Evolutionary conservation across 116 monocot species (phyloP), one percentile per base, ranked within the genome.

Genomic region (Posidonia oceanica): DNA sequence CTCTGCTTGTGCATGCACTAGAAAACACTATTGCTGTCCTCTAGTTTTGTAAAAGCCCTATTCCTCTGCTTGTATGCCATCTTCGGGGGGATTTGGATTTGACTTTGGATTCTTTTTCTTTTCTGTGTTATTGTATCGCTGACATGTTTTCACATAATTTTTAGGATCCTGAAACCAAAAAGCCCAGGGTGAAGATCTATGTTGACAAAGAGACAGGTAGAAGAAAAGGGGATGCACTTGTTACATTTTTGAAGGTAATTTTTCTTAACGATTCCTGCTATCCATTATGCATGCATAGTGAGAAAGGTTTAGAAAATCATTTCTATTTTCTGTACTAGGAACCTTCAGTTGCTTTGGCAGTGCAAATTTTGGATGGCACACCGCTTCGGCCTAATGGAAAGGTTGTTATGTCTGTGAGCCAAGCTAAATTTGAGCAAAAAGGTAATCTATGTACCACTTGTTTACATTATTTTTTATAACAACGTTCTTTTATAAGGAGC

Each of bases 371-470:
- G 79, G 98, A 98, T 79, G 93, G 87, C 4, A 74, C 79, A 48
- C 86, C 98, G 80, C 61, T 98, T 55, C 87, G 86, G 39, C 81
- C 84, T 70, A 88, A 83, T 79, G 93, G 74, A 36, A 88, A 85
- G 74, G 81, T 64, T 8, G 61, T 59, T 14, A 88, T 98, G 90
- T 85, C 86, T 69, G 98, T 98, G 39, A 85, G 69, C 60, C 80
- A 52, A 68, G 98, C 98, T 54, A 87, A 88, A 69, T 98, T 98
- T 86, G 85, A 93, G 78, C 98, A 98, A 81, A 98, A 93, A 87
- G 98, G 98, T 85, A 44, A 55, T 56, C 36, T 55, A 15, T 76
- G 23, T 23, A 48, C 12, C 48, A 4, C 7, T 48, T 48, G 3
- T 48, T 5, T 12, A 5, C 48, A 48, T 48, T 48, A 2, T 48